Conservation (phyloP, 139 green algal species). For the Eudorina sp. region DNA sequence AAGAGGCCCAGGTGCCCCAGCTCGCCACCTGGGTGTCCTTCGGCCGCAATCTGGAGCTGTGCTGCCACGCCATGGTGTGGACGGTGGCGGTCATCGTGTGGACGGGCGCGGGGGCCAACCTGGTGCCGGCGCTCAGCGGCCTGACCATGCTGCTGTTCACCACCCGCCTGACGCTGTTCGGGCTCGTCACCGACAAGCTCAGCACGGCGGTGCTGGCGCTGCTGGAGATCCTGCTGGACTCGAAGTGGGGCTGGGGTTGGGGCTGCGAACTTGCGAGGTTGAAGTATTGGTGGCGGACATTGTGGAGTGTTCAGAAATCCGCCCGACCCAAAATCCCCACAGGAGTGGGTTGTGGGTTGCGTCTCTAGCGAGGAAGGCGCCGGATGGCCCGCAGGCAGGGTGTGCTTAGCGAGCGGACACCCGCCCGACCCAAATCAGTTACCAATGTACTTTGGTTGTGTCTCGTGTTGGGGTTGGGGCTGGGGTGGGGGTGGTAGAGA, state of each 20-base stretch:
- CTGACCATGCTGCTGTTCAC: conserved; percentile 44
- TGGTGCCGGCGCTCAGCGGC: conserved; percentile 7
- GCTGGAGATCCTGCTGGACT: conserved; percentile 41
- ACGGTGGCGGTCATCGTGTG: conserved; percentile 15
- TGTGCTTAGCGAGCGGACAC: no score
- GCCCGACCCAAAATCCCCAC: no score
- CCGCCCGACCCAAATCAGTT: no score
- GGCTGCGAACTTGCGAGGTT: no score
- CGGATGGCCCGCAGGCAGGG: no score
- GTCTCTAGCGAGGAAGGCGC: no score
- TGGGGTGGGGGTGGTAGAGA: no score
- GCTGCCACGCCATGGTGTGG: conserved; percentile 28
- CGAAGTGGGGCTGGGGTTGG: conserved; percentile 3
- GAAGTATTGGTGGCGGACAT: no score
- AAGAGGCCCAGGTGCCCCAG: not conserved
- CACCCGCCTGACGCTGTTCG: conserved; percentile 15
- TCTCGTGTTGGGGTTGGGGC: no score
- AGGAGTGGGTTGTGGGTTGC: no score
- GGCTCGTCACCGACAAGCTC: conserved; percentile 34
- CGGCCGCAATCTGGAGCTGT: conserved; percentile 18
- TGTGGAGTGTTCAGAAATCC: no score
- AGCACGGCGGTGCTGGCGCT: conserved; percentile 37
- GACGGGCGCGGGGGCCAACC: not conserved
- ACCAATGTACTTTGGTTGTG: no score
- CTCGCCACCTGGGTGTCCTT: conserved; percentile 6